These are phyloP conservation scores for Ganoderma leucocontextum DNA, from an alignment of 1,284 basidiomycete species.

Conservation along the genomic window DNA sequence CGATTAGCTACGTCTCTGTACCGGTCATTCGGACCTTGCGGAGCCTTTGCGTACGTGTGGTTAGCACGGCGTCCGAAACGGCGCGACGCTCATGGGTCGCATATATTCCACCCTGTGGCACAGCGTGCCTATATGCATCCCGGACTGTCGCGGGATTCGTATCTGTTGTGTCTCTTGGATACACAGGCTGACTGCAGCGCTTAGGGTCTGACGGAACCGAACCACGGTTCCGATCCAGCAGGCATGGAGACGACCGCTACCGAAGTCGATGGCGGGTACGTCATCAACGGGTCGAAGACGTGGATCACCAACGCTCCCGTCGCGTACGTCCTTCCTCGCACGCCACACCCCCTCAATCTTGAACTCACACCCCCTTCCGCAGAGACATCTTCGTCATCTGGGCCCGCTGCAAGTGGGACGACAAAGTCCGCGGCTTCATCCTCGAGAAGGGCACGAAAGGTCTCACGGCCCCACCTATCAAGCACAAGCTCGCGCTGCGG, in stretches of 20 bases:
- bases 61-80: no score
- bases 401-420: constrained; percentile 96
- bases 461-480: constrained; percentile 88
- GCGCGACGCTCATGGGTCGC: not conserved
- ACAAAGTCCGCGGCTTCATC: constrained; percentile 91
- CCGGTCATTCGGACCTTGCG: not conserved
- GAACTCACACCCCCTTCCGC: constrained; percentile 4
- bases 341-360: not conserved
- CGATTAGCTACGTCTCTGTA: not conserved
- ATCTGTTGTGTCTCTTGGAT: not conserved
- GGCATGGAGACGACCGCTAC: constrained; percentile 94
- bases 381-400: constrained; percentile 74
- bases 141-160: not conserved
- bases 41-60: not conserved
- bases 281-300: constrained; percentile 92
- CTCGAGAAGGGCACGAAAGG: constrained; percentile 91
- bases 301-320: constrained; percentile 96
- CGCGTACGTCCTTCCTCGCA: constrained; percentile 62
- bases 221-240: constrained; percentile 94
- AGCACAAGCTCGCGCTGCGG: constrained; percentile 92
- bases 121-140: not conserved
- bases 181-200: not conserved
- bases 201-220: constrained; percentile 94
- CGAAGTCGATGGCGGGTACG: constrained; percentile 84
- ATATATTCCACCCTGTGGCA: not conserved